phyloP scores from a whole-genome alignment of 2,329 filamentous ascomycete species.

The Leptosphaerulina australis region DNA sequence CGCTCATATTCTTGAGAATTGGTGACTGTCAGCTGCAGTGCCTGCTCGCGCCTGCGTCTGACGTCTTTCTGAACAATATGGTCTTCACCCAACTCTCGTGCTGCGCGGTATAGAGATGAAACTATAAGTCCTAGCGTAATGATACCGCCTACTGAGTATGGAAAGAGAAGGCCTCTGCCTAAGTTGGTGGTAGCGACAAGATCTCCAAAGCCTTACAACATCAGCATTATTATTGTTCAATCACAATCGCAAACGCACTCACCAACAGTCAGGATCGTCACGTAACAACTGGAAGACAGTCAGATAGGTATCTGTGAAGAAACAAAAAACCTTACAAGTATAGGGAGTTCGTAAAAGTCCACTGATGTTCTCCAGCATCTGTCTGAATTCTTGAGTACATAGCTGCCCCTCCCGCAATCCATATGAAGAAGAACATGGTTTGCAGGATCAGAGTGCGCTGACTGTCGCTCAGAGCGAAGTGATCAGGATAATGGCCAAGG shows the following conservation, averaged over 20 bases:
- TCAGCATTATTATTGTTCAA: not conserved
- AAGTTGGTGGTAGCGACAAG: constrained; percentile 62
- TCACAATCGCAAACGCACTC: not conserved
- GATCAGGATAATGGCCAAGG: constrained; percentile 74
- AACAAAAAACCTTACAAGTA: constrained; percentile 1
- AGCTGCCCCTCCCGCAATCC: constrained; percentile 76
- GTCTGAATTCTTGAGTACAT: constrained; percentile 73
- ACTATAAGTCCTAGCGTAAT: constrained; percentile 86
- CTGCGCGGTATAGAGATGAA: constrained; percentile 74
- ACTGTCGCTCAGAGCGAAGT: constrained; percentile 77
- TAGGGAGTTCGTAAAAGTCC: constrained; percentile 73
- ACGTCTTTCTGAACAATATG: constrained; percentile 67
- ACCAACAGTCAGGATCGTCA: constrained; percentile 50
- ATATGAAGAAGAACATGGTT: constrained; percentile 83
- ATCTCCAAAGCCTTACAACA: constrained; percentile 52
- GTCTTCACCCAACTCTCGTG: constrained; percentile 63
- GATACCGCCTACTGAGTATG: constrained; percentile 81
- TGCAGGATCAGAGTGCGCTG: constrained; percentile 90
- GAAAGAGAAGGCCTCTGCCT: constrained; percentile 75
- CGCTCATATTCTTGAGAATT: constrained; percentile 57
- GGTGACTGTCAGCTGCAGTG: constrained; percentile 61
- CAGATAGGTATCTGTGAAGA: not conserved
- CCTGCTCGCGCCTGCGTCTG: constrained; percentile 60
- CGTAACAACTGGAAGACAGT: constrained; percentile 37
- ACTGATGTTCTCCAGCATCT: constrained; percentile 54